Base-by-base conservation (phyloP, 164 flowering plant genomes). In the Tetracentron sinense region DNA sequence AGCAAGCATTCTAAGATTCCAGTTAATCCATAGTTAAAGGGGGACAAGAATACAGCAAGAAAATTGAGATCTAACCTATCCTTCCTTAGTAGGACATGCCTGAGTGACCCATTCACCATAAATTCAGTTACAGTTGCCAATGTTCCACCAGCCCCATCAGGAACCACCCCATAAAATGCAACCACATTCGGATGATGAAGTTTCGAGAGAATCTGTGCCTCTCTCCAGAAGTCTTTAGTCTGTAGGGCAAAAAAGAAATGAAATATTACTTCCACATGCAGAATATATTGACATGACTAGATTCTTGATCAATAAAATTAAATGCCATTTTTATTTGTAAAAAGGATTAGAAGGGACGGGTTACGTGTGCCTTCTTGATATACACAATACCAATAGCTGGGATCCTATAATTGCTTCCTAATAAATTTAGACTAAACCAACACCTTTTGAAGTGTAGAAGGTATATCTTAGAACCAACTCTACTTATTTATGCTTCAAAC, bases 171-270 rank as follows among this genome's bases (percentile, higher is more conserved):
- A 73, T 86, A 86, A 61, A 86, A 86, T 33, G 91, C 86, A 58
- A 83, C 81, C 15, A 86, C 88, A 76, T 86, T 86, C 23, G 91
- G 91, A 73, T 86, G 91, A 63, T 86, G 91, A 25, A 86, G 81
- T 51, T 81, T 81, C 60, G 91, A 82, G 20, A 86, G 81, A 27
- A 82, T 83, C 11, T 64, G 69, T n/a, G 91, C 91, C 64, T 85
- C 90, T 61, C 85, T 77, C 90, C 90, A 85, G 71, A 85, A 83
- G 65, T 83, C 90, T 61, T 74, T 75, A 23, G 77, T 72, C 87
- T 85, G 66, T 14, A n/a, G n/a, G n/a, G n/a, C n/a, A n/a, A n/a
- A 59, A 46, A 15, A 59, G 48, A 15, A 44, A 61, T 14, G 50
- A 65, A 62, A 51, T 20, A 21, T 51, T 20, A 51, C 54, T 1